phyloP scores from a whole-genome alignment of 179 eudicot genomes.

The Beta corolliflora region DNA sequence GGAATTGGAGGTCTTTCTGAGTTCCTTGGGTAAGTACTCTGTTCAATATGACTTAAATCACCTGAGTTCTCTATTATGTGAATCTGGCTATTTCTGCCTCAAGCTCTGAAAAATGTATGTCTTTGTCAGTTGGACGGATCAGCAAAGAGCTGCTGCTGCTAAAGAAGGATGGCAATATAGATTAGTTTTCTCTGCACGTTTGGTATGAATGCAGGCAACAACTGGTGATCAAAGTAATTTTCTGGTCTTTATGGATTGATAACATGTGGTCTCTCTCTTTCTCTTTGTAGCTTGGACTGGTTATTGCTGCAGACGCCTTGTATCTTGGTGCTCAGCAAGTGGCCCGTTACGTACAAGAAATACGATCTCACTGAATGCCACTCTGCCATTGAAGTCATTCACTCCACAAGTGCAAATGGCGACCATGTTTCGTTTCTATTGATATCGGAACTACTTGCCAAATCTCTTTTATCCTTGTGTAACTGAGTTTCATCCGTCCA shows the following conservation, averaged over 20 bases:
- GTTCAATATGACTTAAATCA: background rate
- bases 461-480: constrained; percentile 3
- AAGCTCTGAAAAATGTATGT: background rate
- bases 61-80: background rate
- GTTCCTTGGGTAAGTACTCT: constrained; percentile 72
- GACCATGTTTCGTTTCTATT: background rate
- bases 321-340: constrained; percentile 75
- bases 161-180: constrained; percentile 90
- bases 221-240: background rate
- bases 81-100: background rate
- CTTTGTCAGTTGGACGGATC: constrained; percentile 84
- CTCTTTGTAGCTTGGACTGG: constrained; percentile 61
- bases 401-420: background rate
- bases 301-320: constrained; percentile 80
- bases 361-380: constrained; percentile 54
- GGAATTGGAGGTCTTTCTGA: constrained; percentile 96
- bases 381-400: constrained; percentile 4
- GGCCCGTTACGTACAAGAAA: constrained; percentile 67
- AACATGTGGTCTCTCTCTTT: constrained; percentile 4
- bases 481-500: background rate
- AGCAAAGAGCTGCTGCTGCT: constrained; percentile 88
- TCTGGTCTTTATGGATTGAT: background rate
- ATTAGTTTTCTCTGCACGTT: constrained; percentile 79
- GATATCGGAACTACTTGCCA: constrained; percentile 14
- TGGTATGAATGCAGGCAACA: constrained; percentile 47